These are phyloP conservation scores for Tetracladium marchalianum DNA, from an alignment of 495 filamentous ascomycete genomes.

Conservation along the genomic window DNA sequence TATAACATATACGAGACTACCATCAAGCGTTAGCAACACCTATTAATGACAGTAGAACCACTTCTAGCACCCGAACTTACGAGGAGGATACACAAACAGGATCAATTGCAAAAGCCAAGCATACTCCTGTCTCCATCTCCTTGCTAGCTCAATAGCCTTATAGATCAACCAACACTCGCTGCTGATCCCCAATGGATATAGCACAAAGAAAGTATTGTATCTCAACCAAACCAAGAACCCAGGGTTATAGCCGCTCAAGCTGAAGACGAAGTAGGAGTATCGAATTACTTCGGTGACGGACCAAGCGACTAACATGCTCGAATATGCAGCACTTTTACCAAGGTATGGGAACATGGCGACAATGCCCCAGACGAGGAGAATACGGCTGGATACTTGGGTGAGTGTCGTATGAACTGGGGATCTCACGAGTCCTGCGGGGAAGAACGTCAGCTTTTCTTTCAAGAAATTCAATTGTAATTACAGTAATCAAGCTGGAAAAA, in stretches of 20 bases:
- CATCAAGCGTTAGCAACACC: slow-evolving; percentile 6
- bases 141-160: slow-evolving; percentile 50
- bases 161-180: slow-evolving; percentile 77
- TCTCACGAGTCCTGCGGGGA: slow-evolving; percentile 60
- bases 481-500: not conserved
- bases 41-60: not conserved
- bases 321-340: slow-evolving; percentile 41
- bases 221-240: slow-evolving; percentile 67
- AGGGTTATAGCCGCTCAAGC: slow-evolving; percentile 50
- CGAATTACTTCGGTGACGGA: slow-evolving; percentile 76
- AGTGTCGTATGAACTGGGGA: slow-evolving; percentile 73
- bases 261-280: slow-evolving; percentile 78
- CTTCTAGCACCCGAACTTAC: slow-evolving; percentile 36
- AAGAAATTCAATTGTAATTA: not conserved
- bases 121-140: slow-evolving; percentile 35
- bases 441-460: slow-evolving; percentile 6
- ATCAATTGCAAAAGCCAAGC: slow-evolving; percentile 51
- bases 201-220: slow-evolving; percentile 86
- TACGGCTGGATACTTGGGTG: slow-evolving; percentile 78
- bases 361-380: slow-evolving; percentile 79
- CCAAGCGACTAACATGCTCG: slow-evolving; percentile 74
- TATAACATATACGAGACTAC: slow-evolving; percentile 80
- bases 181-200: slow-evolving; percentile 84
- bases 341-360: slow-evolving; percentile 55
- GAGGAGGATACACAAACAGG: slow-evolving; percentile 68